phyloP scores from a whole-genome alignment of 2,329 filamentous ascomycete species.

The Setomelanomma holmii region DNA sequence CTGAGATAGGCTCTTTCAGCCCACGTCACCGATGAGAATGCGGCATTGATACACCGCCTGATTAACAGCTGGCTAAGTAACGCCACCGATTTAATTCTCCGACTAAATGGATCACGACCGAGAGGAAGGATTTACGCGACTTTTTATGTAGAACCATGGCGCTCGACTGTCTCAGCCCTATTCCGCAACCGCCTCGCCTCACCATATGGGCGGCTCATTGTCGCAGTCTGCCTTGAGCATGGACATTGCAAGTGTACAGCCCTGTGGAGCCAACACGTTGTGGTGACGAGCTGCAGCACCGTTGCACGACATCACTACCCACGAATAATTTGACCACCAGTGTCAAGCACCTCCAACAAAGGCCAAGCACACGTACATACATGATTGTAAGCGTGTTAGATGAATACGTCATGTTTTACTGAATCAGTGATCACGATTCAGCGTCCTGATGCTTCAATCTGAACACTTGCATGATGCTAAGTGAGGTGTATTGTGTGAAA shows the following conservation, averaged over 20 bases:
- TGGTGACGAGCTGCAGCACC: background rate
- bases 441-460: no score
- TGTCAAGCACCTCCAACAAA: background rate
- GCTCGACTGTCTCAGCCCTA: slow-evolving; percentile 3
- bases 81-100: background rate
- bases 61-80: background rate
- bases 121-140: background rate
- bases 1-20: background rate
- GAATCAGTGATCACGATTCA: background rate
- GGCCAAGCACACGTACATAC: background rate
- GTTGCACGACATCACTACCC: background rate
- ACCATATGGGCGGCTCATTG: background rate
- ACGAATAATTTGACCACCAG: background rate
- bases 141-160: background rate
- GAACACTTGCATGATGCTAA: no score
- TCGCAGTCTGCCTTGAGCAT: slow-evolving; percentile 6
- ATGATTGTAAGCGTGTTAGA: background rate
- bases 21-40: slow-evolving; percentile 3
- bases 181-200: background rate
- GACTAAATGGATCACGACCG: background rate
- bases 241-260: background rate
- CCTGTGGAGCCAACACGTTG: background rate
- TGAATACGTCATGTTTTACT: background rate
- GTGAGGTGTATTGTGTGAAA: no score
- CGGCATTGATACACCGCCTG: background rate